Evolutionary conservation across 1,139 yeast genomes (phyloP), one percentile per base, ranked within the genome.

Genomic region (Geotrichum bryndzae): DNA sequence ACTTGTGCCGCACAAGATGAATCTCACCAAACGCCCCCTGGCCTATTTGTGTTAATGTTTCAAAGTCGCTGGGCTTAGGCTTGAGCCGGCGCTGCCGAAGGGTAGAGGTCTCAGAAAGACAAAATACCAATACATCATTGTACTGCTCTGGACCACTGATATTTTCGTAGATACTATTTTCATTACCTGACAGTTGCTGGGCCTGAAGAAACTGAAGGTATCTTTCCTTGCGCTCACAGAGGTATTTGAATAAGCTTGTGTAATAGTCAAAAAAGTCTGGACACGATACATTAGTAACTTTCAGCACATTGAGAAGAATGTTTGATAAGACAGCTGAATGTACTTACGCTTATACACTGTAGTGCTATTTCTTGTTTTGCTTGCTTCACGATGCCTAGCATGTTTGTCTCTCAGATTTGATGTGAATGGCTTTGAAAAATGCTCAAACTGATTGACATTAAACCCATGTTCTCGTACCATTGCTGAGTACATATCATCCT

Each of bases 11-110:
- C 33, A 57, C 59, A 22, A 63, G 41, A 41, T 63, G 60, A 25
- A 63, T 63, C 33, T 63, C 65, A n/a, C 65, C 65, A 60, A 58
- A 63, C 1, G 65, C 65, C 2, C 65, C 65, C 50, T 63, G 61
- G 1, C 65, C 65, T 53, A 63, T 63, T 46, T 63, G 65, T 2
- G 65, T 35, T 6, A 63, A n/a, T 7, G 51, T 56, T 4, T 22
- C 22, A 56, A 63, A 63, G 41, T 63, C 65, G 13, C 46, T 25
- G 5, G 58, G 23, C 13, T 48, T 35, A n/a, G 64, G 60, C 52
- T 61, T 61, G 13, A 58, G 57, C 3, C 64, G 51, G 8, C 61
- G 52, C 22, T 48, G 52, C 6, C 64, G 56, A 6, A 61, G 48
- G 33, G 29, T 48, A 11, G 52, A 41, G 6, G 62, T 56, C 31